Evolutionary conservation across 1,284 basidiomycete genomes (phyloP).

Genomic region (Tilletia horrida): DNA sequence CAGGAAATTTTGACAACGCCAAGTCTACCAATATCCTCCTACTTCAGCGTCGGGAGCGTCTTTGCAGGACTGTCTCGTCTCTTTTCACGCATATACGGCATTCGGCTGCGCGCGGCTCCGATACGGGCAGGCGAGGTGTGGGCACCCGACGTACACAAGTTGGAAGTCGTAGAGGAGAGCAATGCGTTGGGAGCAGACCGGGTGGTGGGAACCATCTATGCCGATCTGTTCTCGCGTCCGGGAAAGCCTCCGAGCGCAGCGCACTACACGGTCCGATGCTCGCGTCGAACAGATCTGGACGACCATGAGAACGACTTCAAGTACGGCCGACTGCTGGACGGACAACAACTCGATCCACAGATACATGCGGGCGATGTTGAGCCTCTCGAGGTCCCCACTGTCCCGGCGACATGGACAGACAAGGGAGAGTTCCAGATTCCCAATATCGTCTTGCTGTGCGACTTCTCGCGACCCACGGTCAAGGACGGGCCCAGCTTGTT

Average conservation of each 20-base stretch:
- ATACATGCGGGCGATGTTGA: slow-evolving; percentile 1
- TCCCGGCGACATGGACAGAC: slow-evolving; percentile 4
- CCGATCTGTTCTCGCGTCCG: slow-evolving; percentile 78
- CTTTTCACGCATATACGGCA: slow-evolving; percentile 48
- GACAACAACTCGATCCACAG: not conserved
- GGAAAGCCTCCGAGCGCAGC: slow-evolving; percentile 89
- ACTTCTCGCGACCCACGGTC: slow-evolving; percentile 70
- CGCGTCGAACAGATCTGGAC: slow-evolving; percentile 83
- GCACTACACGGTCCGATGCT: slow-evolving; percentile 95
- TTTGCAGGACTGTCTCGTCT: slow-evolving; percentile 50
- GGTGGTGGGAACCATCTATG: slow-evolving; percentile 87
- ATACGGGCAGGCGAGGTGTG: slow-evolving; percentile 73
- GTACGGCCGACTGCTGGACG: slow-evolving; percentile 57
- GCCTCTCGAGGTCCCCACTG: slow-evolving; percentile 15
- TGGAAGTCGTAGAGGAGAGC: slow-evolving; percentile 85
- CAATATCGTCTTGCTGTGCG: slow-evolving; percentile 84
- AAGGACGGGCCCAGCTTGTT: slow-evolving; percentile 70
- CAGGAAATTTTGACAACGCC: slow-evolving; percentile 10
- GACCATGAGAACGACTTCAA: slow-evolving; percentile 68
- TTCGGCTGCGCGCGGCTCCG: slow-evolving; percentile 41
- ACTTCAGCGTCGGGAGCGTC: slow-evolving; percentile 48
- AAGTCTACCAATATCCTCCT: slow-evolving; percentile 39
- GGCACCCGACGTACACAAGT: slow-evolving; percentile 80
- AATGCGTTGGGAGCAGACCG: slow-evolving; percentile 60
- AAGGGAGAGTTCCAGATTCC: slow-evolving; percentile 71